Conservation (phyloP, 2,329 filamentous ascomycete genomes). For the Didymella keratinophila region DNA sequence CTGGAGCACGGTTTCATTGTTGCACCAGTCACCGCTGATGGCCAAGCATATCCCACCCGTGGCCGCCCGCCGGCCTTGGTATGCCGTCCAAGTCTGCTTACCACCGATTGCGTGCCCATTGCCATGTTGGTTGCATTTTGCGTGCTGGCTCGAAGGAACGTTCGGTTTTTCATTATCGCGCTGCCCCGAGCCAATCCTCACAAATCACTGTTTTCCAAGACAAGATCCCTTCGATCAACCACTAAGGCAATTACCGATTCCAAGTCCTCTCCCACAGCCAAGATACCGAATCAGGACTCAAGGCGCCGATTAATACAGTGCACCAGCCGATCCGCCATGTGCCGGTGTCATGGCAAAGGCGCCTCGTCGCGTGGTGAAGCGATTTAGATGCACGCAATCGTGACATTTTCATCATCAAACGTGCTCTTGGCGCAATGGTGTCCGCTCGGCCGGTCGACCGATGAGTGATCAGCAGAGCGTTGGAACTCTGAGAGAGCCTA, state of each 20-base stretch:
- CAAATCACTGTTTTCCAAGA: neutral
- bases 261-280: constrained; percentile 5
- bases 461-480: constrained; percentile 10
- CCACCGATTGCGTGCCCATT: constrained; percentile 7
- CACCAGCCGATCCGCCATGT: constrained; percentile 12
- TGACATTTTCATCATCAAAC: neutral
- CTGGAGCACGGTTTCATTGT: constrained; percentile 20
- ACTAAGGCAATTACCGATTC: constrained; percentile 7
- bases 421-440: neutral
- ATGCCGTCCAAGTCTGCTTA: constrained; percentile 11
- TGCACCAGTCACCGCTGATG: neutral
- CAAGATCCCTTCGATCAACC: neutral
- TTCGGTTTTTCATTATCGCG: constrained; percentile 23
- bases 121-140: neutral
- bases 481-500: neutral
- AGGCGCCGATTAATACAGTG: constrained; percentile 6
- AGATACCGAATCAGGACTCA: constrained; percentile 5
- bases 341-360: constrained; percentile 4
- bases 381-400: constrained; percentile 8
- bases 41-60: constrained; percentile 16
- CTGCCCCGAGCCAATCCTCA: constrained; percentile 15
- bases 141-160: neutral
- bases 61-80: constrained; percentile 17
- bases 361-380: constrained; percentile 11
- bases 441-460: constrained; percentile 15